Conservation (phyloP, 2,329 filamentous ascomycete genomes). For the Botrytis byssoidea region DNA sequence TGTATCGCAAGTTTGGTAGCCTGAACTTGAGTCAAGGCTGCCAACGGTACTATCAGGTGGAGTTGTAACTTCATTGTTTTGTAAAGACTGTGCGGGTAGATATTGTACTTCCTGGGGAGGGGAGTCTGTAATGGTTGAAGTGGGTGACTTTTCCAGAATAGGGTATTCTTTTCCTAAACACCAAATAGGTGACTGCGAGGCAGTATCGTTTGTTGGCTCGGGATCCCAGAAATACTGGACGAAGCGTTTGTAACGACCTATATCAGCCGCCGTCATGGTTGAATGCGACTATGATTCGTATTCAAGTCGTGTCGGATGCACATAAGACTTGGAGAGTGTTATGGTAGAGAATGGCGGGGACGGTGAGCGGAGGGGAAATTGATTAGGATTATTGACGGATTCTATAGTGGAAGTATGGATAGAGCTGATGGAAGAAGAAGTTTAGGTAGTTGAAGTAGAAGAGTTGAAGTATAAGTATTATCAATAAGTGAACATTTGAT, state of each 20-base stretch:
- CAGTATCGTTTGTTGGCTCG: conserved; percentile 75
- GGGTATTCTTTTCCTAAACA: conserved; percentile 67
- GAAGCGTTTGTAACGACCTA: conserved; percentile 76
- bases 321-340: conserved; percentile 3
- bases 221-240: conserved; percentile 93
- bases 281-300: conserved; percentile 6
- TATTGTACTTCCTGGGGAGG: conserved; percentile 25
- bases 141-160: conserved; percentile 22
- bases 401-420: neutral
- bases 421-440: neutral
- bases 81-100: conserved; percentile 14
- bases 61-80: conserved; percentile 28
- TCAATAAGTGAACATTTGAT: neutral
- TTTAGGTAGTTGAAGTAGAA: neutral
- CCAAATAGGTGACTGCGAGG: conserved; percentile 72
- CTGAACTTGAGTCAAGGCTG: conserved; percentile 35
- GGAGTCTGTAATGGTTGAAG: conserved; percentile 21
- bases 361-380: neutral
- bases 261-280: conserved; percentile 63
- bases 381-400: neutral
- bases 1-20: conserved; percentile 31
- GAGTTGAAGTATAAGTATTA: neutral
- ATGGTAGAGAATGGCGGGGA: conserved; percentile 3
- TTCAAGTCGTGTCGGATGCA: conserved; percentile 5
- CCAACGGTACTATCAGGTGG: conserved; percentile 38